These are phyloP conservation scores for Juglanconis sp. DNA, from an alignment of 2,329 filamentous ascomycete species.

Conservation along the genomic window DNA sequence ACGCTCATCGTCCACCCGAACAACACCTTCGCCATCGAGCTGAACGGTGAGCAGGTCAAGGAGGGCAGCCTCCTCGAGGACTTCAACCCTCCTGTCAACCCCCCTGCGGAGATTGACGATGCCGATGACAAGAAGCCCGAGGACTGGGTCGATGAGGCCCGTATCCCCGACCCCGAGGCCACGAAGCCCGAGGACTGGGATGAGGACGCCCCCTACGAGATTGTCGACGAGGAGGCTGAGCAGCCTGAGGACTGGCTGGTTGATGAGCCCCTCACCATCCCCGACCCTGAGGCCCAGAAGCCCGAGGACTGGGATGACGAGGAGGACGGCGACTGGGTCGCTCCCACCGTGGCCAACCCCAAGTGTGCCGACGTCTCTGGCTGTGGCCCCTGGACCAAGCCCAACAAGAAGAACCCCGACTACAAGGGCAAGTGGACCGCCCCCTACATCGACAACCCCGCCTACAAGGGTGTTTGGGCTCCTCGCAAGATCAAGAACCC, in stretches of 20 bases:
- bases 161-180: slow-evolving; percentile 87
- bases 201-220: slow-evolving; percentile 95
- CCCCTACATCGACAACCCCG: slow-evolving; percentile 92
- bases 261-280: slow-evolving; percentile 74
- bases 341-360: slow-evolving; percentile 88
- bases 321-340: slow-evolving; percentile 96
- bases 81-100: slow-evolving; percentile 92
- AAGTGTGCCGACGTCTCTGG: slow-evolving; percentile 93
- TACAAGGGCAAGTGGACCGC: slow-evolving; percentile 99
- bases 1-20: slow-evolving; percentile 95
- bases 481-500: slow-evolving; percentile 97
- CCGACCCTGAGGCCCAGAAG: slow-evolving; percentile 94
- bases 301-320: slow-evolving; percentile 99
- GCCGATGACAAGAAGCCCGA: slow-evolving; percentile 89
- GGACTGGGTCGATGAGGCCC: slow-evolving; percentile 91
- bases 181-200: slow-evolving; percentile 99
- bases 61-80: slow-evolving; percentile 90
- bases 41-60: slow-evolving; percentile 86
- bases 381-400: slow-evolving; percentile 88
- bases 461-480: slow-evolving; percentile 94
- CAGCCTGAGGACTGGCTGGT: slow-evolving; percentile 96
- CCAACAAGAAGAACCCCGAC: slow-evolving; percentile 87
- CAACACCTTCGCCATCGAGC: slow-evolving; percentile 89
- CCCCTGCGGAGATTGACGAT: slow-evolving; percentile 90
- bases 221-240: slow-evolving; percentile 87